Base-by-base conservation (phyloP, 225 moss, liverwort and hornwort species). In the Pseudisothecium myosuroides region DNA sequence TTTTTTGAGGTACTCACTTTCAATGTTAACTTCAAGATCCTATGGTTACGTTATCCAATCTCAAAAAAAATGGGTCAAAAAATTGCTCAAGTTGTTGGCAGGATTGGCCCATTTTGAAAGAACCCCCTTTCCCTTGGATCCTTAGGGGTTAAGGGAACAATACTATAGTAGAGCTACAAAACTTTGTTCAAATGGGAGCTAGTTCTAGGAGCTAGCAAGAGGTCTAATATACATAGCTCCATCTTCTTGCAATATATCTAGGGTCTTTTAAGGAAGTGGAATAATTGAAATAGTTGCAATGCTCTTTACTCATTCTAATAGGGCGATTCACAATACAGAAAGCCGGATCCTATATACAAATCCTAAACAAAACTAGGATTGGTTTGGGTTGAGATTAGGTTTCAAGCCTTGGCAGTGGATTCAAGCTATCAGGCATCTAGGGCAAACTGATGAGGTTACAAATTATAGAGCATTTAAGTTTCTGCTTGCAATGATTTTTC, bases 151-250 rank as follows among this genome's bases (percentile, higher is more conserved):
- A 47, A 74, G 11, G 7, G 7, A 32, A 32, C 2, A 19, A 32
- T 19, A 49, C 2, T 32, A 1, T 0, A 7, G 7, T 32, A 49
- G 32, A 32, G 7, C 4, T 11, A 0, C 6, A 1, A 50, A 13
- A 20, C 8, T 20, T 1, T 76, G 1, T 50, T 50, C 7, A 3
- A 54, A 23, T 77, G 36, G 21, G 34, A 34, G 22, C 12, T n/a
- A n/a, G n/a, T n/a, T n/a, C n/a, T n/a, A n/a, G 21, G 34, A 34
- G 22, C 12, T 21, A 8, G 21, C 1, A 1, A 20, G 13, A 21
- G 2, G 52, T 52, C 8, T 1, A 3, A 22, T 2, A 8, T 36
- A 14, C 2, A 5, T 0, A 2, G 36, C 14, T 52, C 12, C 5
- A 2, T 8, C 22, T 76, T 34, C 13, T 76, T 75, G 20, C 20